A percentile compares a stretch with the other conserved stretches of the same genome.
Evolutionary conservation across 768 basidiomycete species (phyloP).

Genomic region (Podaxis sp.): DNA sequence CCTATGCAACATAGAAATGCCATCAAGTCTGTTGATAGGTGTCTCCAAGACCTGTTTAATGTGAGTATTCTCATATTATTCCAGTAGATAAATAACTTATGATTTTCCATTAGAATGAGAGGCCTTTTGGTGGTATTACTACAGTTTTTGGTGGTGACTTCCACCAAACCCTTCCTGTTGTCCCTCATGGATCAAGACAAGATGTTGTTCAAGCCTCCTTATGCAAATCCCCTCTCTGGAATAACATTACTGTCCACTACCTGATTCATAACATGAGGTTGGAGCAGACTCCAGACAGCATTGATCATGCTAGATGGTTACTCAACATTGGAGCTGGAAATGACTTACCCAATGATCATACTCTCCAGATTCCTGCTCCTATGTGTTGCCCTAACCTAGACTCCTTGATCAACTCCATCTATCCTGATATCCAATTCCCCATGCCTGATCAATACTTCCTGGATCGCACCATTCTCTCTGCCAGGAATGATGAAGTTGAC

Average conservation of each 20-base stretch:
- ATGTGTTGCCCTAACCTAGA: background rate
- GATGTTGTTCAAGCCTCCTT: background rate
- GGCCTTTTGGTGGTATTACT: constrained; percentile 8
- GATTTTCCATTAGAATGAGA: background rate
- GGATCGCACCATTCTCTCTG: too few relatives aligned
- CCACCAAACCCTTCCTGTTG: constrained; percentile 15
- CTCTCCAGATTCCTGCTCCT: background rate
- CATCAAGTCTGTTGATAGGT: background rate
- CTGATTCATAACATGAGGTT: background rate
- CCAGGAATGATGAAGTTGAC: too few relatives aligned
- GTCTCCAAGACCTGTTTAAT: background rate
- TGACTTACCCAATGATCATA: background rate
- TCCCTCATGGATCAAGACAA: background rate
- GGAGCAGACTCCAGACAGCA: background rate
- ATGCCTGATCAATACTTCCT: background rate
- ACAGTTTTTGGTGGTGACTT: background rate
- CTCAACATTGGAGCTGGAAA: constrained; percentile 3
- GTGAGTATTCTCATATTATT: too few relatives aligned
- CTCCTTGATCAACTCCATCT: background rate
- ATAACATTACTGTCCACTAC: background rate
- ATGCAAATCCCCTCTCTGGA: background rate
- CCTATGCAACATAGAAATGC: background rate
- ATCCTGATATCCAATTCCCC: background rate
- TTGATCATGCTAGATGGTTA: background rate
- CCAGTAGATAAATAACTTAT: too few relatives aligned